Evolutionary conservation across 768 basidiomycete genomes (phyloP).

Genomic region (Rhodotorula sphaerocarpa): DNA sequence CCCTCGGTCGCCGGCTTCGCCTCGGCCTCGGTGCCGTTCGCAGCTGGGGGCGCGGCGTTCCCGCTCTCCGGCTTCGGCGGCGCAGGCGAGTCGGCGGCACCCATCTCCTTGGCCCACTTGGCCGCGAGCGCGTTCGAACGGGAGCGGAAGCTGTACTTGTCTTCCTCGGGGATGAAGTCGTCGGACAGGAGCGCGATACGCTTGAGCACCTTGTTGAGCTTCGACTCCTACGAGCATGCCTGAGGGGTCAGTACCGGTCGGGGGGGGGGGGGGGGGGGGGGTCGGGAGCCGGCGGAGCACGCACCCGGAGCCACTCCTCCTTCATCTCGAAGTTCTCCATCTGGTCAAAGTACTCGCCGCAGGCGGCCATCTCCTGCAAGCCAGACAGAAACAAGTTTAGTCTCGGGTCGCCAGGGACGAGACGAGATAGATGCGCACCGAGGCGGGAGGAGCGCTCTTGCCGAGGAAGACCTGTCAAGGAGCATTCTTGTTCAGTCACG

Average conservation of each 20-base stretch:
- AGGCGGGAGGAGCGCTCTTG: conserved; percentile 16
- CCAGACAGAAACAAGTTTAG: neutral
- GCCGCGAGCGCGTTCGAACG: conserved; percentile 43
- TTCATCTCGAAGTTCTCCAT: conserved; percentile 40
- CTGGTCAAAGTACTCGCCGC: conserved; percentile 35
- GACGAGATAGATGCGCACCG: conserved; percentile 10
- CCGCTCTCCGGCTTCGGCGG: conserved; percentile 18
- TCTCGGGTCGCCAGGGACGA: too few relatives aligned
- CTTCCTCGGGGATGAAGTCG: conserved; percentile 42
- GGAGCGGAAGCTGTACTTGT: conserved; percentile 45
- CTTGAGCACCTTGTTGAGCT: conserved; percentile 80
- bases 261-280: neutral
- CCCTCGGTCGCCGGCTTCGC: conserved; percentile 25
- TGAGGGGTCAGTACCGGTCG: neutral
- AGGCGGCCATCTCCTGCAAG: conserved; percentile 35
- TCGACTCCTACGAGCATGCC: conserved; percentile 60
- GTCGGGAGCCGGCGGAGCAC: too few relatives aligned
- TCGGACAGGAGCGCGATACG: conserved; percentile 55
- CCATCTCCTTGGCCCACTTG: conserved; percentile 28
- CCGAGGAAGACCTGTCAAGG: conserved; percentile 39
- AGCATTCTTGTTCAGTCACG: too few relatives aligned
- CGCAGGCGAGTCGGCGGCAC: conserved; percentile 12
- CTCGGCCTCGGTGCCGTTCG: conserved; percentile 23
- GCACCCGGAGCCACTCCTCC: conserved; percentile 36
- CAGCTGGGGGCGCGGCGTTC: neutral